Percentiles rank a stretch among this genome's conserved stretches.
Evolutionary conservation across 306 rosid species (phyloP).

Genomic region (Cicer arietinum): DNA sequence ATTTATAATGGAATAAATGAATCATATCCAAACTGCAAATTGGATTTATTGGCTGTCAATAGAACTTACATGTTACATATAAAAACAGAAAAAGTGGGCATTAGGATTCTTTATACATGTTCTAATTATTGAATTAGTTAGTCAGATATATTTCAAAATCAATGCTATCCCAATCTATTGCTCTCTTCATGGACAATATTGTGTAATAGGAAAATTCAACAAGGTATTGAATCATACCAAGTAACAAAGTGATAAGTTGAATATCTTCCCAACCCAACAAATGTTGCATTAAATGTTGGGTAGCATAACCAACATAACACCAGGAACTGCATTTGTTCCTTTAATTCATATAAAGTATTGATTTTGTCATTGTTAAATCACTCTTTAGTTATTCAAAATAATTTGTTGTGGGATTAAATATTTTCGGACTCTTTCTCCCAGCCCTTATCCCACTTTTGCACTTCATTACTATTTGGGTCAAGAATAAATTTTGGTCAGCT

Average conservation of each 20-base stretch:
- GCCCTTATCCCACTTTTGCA: background rate
- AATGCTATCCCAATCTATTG: background rate
- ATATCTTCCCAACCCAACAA: too few species aligned
- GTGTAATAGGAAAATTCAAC: too few species aligned
- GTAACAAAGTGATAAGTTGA: too few species aligned
- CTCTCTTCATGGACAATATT: background rate
- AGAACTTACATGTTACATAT: background rate
- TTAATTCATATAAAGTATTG: background rate
- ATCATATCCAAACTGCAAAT: too few species aligned
- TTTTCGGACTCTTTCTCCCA: background rate
- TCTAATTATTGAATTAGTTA: background rate
- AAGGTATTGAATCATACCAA: too few species aligned
- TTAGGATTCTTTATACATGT: background rate
- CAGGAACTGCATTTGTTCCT: background rate
- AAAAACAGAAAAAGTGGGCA: background rate
- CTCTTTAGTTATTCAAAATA: background rate
- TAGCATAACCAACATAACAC: too few species aligned
- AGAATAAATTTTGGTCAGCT: slow-evolving; percentile 1
- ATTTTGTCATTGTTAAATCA: background rate
- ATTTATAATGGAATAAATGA: background rate
- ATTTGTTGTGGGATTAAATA: slow-evolving; percentile 8
- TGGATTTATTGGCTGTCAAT: background rate
- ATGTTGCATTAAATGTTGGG: too few species aligned
- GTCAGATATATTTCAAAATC: background rate
- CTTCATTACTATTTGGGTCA: background rate